Conservation (phyloP, 2,329 filamentous ascomycete species). For the Bipolaris victoriae region DNA sequence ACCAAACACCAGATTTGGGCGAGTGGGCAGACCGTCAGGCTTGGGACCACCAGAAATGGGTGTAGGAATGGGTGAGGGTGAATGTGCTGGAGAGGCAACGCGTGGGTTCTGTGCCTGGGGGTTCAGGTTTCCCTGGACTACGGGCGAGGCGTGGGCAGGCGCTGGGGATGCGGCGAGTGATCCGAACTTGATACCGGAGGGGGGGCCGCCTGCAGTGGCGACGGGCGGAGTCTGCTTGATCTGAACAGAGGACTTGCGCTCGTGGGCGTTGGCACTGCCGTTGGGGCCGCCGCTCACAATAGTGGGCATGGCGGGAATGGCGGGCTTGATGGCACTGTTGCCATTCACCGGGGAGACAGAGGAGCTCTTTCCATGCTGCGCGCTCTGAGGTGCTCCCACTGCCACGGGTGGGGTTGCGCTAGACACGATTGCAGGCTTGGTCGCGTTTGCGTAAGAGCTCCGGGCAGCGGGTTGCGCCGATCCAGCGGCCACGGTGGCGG, state of each 20-base stretch:
- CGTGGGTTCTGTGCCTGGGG: slow-evolving; percentile 67
- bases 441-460: slow-evolving; percentile 66
- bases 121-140: slow-evolving; percentile 66
- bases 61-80: slow-evolving; percentile 91
- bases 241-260: slow-evolving; percentile 88
- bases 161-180: slow-evolving; percentile 69
- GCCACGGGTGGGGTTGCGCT: slow-evolving; percentile 59
- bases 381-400: slow-evolving; percentile 62
- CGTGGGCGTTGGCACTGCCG: slow-evolving; percentile 78
- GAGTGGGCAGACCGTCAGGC: slow-evolving; percentile 74
- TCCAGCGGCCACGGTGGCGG: slow-evolving; percentile 58
- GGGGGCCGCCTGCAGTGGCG: slow-evolving; percentile 56
- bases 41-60: slow-evolving; percentile 84
- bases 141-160: slow-evolving; percentile 69
- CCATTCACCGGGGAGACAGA: slow-evolving; percentile 81
- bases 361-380: slow-evolving; percentile 51
- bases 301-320: slow-evolving; percentile 55
- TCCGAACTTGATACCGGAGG: slow-evolving; percentile 76
- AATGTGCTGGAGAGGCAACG: slow-evolving; percentile 82
- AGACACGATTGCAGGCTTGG: slow-evolving; percentile 60
- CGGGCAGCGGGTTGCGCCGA: slow-evolving; percentile 62
- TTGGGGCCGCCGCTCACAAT: slow-evolving; percentile 71
- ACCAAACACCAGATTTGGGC: slow-evolving; percentile 77
- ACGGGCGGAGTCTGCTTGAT: slow-evolving; percentile 77
- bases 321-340: slow-evolving; percentile 60